Conservation (phyloP, 2,329 filamentous ascomycete genomes). For the Penicillium paneum region DNA sequence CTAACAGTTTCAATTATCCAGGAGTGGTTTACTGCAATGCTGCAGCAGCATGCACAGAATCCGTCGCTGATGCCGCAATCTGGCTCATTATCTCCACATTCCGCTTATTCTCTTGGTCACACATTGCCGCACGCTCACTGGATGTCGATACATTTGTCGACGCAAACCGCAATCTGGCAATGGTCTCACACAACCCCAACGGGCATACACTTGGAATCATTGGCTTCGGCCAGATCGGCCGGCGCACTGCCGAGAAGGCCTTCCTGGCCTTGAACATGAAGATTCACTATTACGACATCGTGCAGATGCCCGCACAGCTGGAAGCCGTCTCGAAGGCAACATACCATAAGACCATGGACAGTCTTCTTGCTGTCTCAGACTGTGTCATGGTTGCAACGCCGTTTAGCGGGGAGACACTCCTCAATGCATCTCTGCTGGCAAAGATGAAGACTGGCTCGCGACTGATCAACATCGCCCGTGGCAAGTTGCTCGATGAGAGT, state of each 20-base stretch:
- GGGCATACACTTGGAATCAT: constrained; percentile 62
- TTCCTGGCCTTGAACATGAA: constrained; percentile 62
- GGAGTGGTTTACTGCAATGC: constrained; percentile 63
- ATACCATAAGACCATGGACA: constrained; percentile 45
- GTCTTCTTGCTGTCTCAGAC: constrained; percentile 44
- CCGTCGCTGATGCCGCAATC: constrained; percentile 69
- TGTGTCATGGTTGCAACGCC: constrained; percentile 51
- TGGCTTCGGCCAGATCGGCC: constrained; percentile 66
- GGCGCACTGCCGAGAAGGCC: constrained; percentile 59
- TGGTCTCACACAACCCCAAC: constrained; percentile 62
- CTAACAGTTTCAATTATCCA: constrained; percentile 1
- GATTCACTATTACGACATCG: constrained; percentile 56
- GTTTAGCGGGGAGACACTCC: constrained; percentile 37
- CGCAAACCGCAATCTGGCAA: constrained; percentile 60
- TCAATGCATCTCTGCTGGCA: constrained; percentile 44
- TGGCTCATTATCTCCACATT: constrained; percentile 68
- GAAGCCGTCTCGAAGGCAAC: constrained; percentile 42
- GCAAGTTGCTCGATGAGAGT: constrained; percentile 49
- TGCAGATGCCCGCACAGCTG: constrained; percentile 36
- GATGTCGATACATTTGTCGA: constrained; percentile 50
- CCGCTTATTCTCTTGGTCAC: constrained; percentile 64
- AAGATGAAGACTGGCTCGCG: constrained; percentile 50
- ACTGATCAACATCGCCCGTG: constrained; percentile 53
- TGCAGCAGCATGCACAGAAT: constrained; percentile 66
- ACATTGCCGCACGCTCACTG: constrained; percentile 52